Conservation (phyloP, 139 green algal genomes). For the Chlorella sp. region DNA sequence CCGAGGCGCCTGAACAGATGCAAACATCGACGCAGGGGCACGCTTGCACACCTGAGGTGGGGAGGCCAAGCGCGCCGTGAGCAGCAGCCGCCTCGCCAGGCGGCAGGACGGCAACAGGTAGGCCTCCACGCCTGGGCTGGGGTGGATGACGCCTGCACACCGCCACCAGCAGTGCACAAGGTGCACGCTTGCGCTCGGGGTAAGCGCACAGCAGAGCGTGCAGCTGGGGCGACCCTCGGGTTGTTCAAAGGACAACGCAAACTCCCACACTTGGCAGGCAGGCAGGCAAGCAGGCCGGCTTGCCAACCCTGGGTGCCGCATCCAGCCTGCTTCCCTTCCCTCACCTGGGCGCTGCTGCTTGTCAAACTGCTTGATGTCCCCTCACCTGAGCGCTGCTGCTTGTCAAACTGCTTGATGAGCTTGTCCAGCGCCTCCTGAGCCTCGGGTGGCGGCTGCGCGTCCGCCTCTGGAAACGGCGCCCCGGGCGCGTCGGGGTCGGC, state of each 20-base stretch:
- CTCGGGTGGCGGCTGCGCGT: background rate
- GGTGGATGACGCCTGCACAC: slow-evolving; percentile 25
- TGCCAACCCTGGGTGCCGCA: background rate
- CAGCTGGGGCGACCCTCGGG: background rate
- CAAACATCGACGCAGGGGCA: too few relatives aligned
- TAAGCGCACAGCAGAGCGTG: background rate
- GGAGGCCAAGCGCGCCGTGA: slow-evolving; percentile 24
- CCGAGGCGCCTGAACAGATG: too few relatives aligned
- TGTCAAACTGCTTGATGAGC: background rate
- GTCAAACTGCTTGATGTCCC: background rate
- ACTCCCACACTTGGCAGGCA: too few relatives aligned
- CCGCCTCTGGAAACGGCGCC: background rate
- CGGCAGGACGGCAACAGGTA: slow-evolving; percentile 33
- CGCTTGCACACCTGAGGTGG: background rate
- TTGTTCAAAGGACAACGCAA: background rate
- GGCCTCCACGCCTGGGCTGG: slow-evolving; percentile 22
- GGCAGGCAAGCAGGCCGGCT: background rate
- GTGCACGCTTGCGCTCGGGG: slow-evolving; percentile 5
- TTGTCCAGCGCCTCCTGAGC: background rate
- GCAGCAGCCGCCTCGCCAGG: slow-evolving; percentile 36
- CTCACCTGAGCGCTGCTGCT: background rate
- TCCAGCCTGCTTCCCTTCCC: background rate
- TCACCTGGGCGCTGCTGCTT: background rate
- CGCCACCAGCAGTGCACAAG: background rate
- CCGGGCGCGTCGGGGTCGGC: background rate